A percentile compares a stretch with the other conserved stretches of the same genome.
Evolutionary conservation across 768 basidiomycete genomes (phyloP).

Genomic region (Lactarius indigo): DNA sequence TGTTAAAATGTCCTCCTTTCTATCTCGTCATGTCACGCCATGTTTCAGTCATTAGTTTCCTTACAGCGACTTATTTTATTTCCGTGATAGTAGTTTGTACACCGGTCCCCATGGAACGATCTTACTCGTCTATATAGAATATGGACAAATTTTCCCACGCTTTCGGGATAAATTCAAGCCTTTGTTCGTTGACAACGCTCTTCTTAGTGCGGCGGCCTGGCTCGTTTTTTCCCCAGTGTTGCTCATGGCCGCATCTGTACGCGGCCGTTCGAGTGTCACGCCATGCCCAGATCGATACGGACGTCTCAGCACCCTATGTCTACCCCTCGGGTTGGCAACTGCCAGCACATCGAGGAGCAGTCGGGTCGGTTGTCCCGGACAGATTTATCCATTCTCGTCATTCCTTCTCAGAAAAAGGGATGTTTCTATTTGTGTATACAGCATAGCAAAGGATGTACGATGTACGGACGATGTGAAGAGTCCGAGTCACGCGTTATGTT

Average conservation of each 20-base stretch:
- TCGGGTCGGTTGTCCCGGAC: constrained; percentile 76
- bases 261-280: constrained; percentile 89
- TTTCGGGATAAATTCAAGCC: neutral
- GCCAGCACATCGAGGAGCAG: constrained; percentile 39
- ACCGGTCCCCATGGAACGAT: neutral
- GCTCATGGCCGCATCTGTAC: constrained; percentile 68
- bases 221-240: constrained; percentile 78
- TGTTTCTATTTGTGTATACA: neutral
- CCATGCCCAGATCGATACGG: constrained; percentile 66
- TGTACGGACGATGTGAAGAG: neutral
- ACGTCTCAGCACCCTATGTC: constrained; percentile 79
- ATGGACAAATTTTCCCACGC: constrained; percentile 12
- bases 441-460: neutral
- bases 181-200: neutral
- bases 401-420: neutral
- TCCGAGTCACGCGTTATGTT: neutral
- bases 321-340: constrained; percentile 34
- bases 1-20: neutral
- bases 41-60: constrained; percentile 1
- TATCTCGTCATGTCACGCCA: constrained; percentile 13
- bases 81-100: constrained; percentile 15
- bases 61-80: constrained; percentile 21
- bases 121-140: constrained; percentile 3
- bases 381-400: constrained; percentile 21
- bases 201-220: constrained; percentile 79